Base-by-base conservation (phyloP, 345 rosid species). In the Eutrema japonicum region DNA sequence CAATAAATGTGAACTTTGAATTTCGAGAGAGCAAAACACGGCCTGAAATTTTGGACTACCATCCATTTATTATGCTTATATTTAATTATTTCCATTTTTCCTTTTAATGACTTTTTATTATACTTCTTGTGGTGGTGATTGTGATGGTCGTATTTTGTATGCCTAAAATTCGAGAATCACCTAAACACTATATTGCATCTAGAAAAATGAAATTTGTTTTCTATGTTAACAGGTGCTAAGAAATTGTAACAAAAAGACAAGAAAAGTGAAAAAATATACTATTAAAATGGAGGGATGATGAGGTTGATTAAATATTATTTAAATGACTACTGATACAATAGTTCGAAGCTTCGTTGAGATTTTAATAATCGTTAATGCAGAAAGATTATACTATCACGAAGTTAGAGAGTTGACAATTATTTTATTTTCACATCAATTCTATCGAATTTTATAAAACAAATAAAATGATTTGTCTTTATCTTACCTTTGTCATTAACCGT, bases 11-110 rank as follows among this genome's bases (percentile, higher is more conserved):
- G 12, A 66, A 64, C 62, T 79, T 70, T 64, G 79, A 64, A 74
- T 57, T 65, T 73, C 79, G 71, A 74, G 83, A 79, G 83, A 85
- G 79, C 58, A 80, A 83, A 83, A 76, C 87, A 71, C 64, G 85
- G 79, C 75, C 73, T 77, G 30, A 81, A 79, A 77, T 48, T 79
- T 75, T 74, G 78, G 51, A 48, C 81, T 71, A 1, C 46, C 63
- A 45, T 36, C 48, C 64, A 55, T 76, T 55, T 52, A 35, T 58
- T 5, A 52, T 32, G 70, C 18, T 61, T 16, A 33, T 40, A 3
- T 66, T 50, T 51, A 37, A 12, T 74, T 58, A 32, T 30, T 48
- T 66, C 4, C 10, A 27, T 14, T 46, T 55, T 56, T 18, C 51
- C 32, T 12, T 30, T 73, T 37, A 47, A 36, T 56, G 10, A n/a